phyloP scores from a whole-genome alignment of 202 grass and related monocot genomes.

The Cymbopogon flexuosus region DNA sequence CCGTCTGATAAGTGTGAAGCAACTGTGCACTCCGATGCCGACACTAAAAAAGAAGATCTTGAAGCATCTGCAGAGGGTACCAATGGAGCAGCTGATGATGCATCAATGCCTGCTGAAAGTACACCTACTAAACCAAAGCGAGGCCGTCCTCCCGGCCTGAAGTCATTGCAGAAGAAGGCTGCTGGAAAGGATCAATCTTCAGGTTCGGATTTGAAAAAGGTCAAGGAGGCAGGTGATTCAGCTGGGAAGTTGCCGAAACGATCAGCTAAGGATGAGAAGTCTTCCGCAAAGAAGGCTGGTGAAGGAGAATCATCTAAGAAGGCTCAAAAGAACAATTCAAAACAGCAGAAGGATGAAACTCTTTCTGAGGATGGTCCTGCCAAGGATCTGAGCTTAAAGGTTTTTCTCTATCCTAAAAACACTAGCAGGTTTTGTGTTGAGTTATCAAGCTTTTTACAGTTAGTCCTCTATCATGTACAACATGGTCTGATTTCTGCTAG shows the following conservation, averaged over 20 bases:
- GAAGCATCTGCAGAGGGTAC: conserved; percentile 24
- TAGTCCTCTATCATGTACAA: background rate
- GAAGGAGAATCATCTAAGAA: conserved; percentile 53
- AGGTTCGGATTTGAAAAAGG: conserved; percentile 37
- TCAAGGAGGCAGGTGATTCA: conserved; percentile 41
- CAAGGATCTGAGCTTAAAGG: conserved; percentile 51
- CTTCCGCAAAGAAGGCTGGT: conserved; percentile 34
- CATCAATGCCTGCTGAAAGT: conserved; percentile 30
- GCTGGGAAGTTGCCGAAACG: conserved; percentile 44
- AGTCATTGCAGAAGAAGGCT: conserved; percentile 48
- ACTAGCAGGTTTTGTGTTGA: conserved; percentile 2
- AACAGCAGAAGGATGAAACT: conserved; percentile 42
- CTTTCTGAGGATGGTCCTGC: conserved; percentile 36
- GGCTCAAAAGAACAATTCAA: conserved; percentile 33
- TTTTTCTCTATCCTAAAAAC: conserved; percentile 21
- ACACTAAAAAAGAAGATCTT: conserved; percentile 26
- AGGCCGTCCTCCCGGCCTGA: conserved; percentile 48
- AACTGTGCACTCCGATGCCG: conserved; percentile 6
- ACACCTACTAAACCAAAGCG: conserved; percentile 50
- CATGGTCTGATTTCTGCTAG: background rate
- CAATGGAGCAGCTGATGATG: conserved; percentile 36
- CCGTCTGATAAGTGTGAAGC: conserved; percentile 7
- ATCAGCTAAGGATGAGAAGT: conserved; percentile 43
- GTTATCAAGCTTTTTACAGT: background rate
- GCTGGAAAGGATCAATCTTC: conserved; percentile 31